Evolutionary conservation across 495 filamentous ascomycete genomes (phyloP), one percentile per base, ranked within the genome.

Genomic region (Tuber umbilicatum): DNA sequence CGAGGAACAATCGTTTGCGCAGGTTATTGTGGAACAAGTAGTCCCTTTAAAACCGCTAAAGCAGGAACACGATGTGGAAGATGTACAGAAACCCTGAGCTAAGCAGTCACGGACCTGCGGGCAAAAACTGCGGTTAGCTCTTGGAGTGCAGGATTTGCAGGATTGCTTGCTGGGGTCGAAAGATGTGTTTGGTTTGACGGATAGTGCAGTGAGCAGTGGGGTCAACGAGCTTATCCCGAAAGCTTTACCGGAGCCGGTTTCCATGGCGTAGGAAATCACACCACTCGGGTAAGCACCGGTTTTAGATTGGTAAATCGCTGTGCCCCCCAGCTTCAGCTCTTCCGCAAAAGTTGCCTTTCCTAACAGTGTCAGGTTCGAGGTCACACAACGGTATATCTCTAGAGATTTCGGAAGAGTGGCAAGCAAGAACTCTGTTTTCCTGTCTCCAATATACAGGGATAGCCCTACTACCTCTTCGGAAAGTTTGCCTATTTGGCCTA

Each of bases 181-280:
- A 38, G 73, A 73, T 31, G 71, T 82, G 35, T 82, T 82, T 10
- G 69, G 39, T n/a, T 78, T 70, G 27, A 84, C 39, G 38, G 71
- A 69, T 10, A 82, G 72, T 6, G 50, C 74, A 19, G 47, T 39
- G 23, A 82, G 79, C 55, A 76, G 70, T 1, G 60, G 35, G 35
- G 75, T 79, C 21, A 83, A 70, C 7, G 81, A 81, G 67, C 79
- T 83, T n/a, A 80, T 68, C 69, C 77, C 80, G 68, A 84, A 81
- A 2, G 67, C 73, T 23, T 73, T 74, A 7, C 83, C 74, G 4
- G 73, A 64, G 23, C 73, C 78, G 2, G 71, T 74, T 43, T 83
- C 72, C 7, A 73, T 73, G 19, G 83, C 74, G 40, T 77, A 84
- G 9, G 79, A 70, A 17, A 82, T 50, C 38, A 73, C 73, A 38